Base-by-base conservation (phyloP, 2,329 filamentous ascomycete genomes). In the Fusarium musae region DNA sequence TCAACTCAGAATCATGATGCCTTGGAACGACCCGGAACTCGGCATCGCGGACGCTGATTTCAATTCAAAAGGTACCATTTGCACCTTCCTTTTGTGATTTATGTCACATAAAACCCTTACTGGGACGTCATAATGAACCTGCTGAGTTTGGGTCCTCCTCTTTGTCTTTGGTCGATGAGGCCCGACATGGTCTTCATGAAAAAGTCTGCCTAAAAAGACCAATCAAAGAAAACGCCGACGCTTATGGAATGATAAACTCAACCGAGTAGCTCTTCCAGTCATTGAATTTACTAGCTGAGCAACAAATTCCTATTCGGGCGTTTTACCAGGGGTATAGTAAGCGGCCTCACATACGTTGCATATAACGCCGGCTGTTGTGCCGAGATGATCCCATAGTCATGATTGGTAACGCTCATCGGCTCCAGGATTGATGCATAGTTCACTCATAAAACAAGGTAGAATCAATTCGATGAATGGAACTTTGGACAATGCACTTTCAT, bases 161-260 rank as follows among this genome's bases (percentile, higher is more conserved):
- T 16, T 47, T 8, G 12, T 47, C 28, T 2, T 9, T 30, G 26
- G 26, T 30, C 13, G 26, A 2, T 8, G 9, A 16, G 8, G 17
- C 13, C 6, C 19, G 3, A 11, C 19, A n/a, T 47, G 26, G 6
- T 16, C 3, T 16, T 30, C 19, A 10, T 10, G 3, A 11, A 47
- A 47, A 16, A 10, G 4, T n/a, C 19, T 3, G 19, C 28, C 19
- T 0, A 3, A 8, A 9, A 5, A 7, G 26, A 16, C 19, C 9
- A 47, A 47, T 30, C 13, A n/a, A n/a, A 6, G 19, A 4, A 16
- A 21, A 46, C 5, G 1, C 9, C 8, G 9, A 28, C 12, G 7
- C 12, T 4, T 2, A 5, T 4, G 3, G 17, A 28, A 15, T 3
- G 3, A 5, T 7, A 0, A 4, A 3, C 5, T 4, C 12, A 10